Conservation (phyloP, 2,329 filamentous ascomycete species). For the Calonectria pseudoturangicola region DNA sequence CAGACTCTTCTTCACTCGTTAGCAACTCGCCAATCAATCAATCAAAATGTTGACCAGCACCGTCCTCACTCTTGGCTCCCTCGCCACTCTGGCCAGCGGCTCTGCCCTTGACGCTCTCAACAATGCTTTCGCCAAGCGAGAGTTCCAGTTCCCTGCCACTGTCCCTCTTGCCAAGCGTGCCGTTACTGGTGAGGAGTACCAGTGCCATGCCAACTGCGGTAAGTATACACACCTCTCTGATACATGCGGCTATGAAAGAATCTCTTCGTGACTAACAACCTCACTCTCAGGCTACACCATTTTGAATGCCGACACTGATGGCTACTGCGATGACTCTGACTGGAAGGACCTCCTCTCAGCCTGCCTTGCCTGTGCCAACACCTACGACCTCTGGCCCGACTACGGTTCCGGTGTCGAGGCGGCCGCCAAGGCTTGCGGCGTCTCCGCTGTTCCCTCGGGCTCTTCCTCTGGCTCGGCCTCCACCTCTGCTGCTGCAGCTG, state of each 20-base stretch:
- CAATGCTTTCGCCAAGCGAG: constrained; percentile 42
- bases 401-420: constrained; percentile 62
- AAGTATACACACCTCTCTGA: constrained; percentile 43
- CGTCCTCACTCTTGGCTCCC: constrained; percentile 54
- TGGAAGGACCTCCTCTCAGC: constrained; percentile 65
- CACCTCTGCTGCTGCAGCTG: constrained; percentile 40
- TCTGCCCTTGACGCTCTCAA: constrained; percentile 37
- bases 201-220: constrained; percentile 72
- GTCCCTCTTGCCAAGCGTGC: constrained; percentile 65
- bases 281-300: constrained; percentile 55
- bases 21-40: constrained; percentile 35
- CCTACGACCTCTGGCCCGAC: constrained; percentile 65
- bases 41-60: constrained; percentile 56
- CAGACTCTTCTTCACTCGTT: constrained; percentile 38
- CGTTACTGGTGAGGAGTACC: constrained; percentile 61
- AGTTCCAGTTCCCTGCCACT: constrained; percentile 55
- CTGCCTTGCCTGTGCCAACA: constrained; percentile 66
- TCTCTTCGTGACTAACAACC: background rate
- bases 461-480: constrained; percentile 38
- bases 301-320: constrained; percentile 48
- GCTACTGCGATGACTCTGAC: constrained; percentile 58
- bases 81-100: constrained; percentile 53
- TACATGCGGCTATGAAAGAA: too few relatives aligned
- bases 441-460: constrained; percentile 52
- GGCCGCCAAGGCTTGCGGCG: constrained; percentile 61